Base-by-base conservation (phyloP, 1,139 yeast genomes). In the Suhomyces bolitotheri region DNA sequence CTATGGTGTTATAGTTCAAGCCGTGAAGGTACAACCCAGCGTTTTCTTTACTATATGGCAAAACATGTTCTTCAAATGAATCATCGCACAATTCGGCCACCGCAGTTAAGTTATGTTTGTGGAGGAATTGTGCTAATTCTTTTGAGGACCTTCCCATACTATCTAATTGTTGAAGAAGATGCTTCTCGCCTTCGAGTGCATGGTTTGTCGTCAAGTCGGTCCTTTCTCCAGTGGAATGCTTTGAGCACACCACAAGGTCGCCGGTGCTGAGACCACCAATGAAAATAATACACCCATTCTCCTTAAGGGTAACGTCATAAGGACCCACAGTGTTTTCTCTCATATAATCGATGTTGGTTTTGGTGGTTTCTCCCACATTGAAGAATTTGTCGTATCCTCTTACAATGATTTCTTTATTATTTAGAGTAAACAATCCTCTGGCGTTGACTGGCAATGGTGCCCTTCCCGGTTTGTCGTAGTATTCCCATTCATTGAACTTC, bases 361-460 rank as follows among this genome's bases (percentile, higher is more conserved):
- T 49, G 0, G 64, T 49, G 1, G 75, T 71, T 54, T 94, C 98
- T 39, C 71, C 76, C 8, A 88, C 68, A 53, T 85, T 90, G 73
- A 89, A 94, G 58, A 94, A 94, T 62, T 94, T 94, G 60, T 94
- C 94, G 56, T 94, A 94, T 0, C 99, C 98, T 47, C 99, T 66
- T 1, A 83, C 81, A 1, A 78, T 80, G 16, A 94, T 83, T 14
- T 49, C 50, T 10, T 54, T 44, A 25, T 73, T 69, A 12, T 65
- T 59, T 3, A 56, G 41, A 0, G 95, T 86, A 53, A 92, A 92
- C 12, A 92, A 59, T 0, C 98, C 98, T 36, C 98, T 70, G 0
- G 97, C 96, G 39, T 80, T 65, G 4, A 78, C 71, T 0, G 97
- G 96, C 14, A 89, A 61, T 2, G 43, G 41, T 7, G 77, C 66